These are phyloP conservation scores for Rhizophagus sp. DNA, from an alignment of 192 early-diverging fungal species.

Conservation along the genomic window DNA sequence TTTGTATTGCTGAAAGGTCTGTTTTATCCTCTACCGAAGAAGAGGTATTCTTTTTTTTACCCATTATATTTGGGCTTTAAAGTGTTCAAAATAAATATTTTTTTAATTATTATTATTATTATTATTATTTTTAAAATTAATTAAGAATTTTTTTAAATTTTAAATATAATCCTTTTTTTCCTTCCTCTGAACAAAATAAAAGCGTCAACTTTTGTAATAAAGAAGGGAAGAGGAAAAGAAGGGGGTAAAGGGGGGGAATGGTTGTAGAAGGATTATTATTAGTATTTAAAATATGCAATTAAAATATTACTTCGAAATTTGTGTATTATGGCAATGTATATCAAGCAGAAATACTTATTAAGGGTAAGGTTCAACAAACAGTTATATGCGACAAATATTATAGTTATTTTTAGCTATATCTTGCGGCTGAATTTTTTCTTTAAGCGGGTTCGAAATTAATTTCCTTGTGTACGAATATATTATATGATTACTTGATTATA, in stretches of 20 bases:
- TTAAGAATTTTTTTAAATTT: not conserved
- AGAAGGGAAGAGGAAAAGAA: not conserved
- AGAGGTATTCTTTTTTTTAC: slow-evolving; percentile 14
- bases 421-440: not conserved
- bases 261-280: not conserved
- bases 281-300: not conserved
- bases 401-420: not conserved
- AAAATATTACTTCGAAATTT: not conserved
- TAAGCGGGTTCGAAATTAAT: not conserved
- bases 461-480: not conserved
- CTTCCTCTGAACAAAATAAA: not conserved
- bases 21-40: slow-evolving; percentile 26
- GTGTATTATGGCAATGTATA: not conserved
- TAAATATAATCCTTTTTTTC: not conserved
- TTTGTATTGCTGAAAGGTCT: slow-evolving; percentile 32
- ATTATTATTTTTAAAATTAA: not conserved
- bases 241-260: slow-evolving; percentile 1
- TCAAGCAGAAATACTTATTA: not conserved
- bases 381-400: not conserved
- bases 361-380: not conserved
- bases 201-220: not conserved
- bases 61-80: slow-evolving; percentile 8
- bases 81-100: not conserved
- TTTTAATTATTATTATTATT: not conserved
- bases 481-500: not conserved